Conservation (phyloP, 306 rosid genomes). For the Alnus rubra region DNA sequence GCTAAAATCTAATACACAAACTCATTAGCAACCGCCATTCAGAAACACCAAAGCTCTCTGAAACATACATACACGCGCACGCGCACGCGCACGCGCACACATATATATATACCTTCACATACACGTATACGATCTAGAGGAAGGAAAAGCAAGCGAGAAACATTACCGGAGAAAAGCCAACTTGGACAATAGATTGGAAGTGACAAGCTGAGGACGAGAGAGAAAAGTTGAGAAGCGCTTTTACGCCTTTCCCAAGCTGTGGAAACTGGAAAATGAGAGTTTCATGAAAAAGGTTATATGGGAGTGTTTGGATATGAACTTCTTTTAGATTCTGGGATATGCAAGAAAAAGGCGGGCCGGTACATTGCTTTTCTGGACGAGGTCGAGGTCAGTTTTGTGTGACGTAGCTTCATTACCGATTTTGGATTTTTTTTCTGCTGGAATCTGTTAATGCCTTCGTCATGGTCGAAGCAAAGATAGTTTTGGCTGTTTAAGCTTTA, state of each 20-base stretch:
- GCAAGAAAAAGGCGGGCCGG: neutral
- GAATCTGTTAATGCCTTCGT: neutral
- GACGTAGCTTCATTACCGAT: neutral
- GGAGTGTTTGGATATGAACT: constrained; percentile 25
- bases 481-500: neutral
- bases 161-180: neutral
- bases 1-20: constrained; percentile 18
- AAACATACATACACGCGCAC: neutral
- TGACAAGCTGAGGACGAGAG: neutral
- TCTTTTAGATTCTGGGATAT: constrained; percentile 51
- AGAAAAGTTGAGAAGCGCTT: constrained; percentile 12
- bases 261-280: neutral
- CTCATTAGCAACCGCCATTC: constrained; percentile 22
- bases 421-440: neutral
- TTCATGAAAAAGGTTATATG: neutral
- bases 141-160: neutral
- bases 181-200: neutral
- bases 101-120: neutral
- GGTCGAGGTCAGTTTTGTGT: neutral
- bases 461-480: neutral
- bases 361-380: neutral
- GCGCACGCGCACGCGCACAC: too few relatives aligned
- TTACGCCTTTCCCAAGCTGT: neutral
- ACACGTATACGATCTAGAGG: neutral
- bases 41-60: constrained; percentile 10